Conservation (phyloP, 2,329 filamentous ascomycete species). For the Sclerotinia subarctica region DNA sequence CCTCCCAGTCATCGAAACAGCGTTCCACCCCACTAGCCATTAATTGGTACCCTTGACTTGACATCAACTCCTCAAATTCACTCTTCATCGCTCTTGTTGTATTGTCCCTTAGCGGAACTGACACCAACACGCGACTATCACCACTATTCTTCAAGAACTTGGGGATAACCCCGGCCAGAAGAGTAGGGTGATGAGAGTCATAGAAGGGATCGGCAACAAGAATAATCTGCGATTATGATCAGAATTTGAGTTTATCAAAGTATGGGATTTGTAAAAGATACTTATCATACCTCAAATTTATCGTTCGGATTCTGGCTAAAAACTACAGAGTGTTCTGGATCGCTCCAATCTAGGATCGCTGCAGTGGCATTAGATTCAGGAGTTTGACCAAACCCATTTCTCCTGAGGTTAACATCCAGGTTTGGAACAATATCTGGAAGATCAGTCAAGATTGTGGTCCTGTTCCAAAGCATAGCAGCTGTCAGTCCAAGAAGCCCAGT, state of each 20-base stretch:
- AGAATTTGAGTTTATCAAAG: constrained; percentile 1
- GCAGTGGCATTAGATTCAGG: constrained; percentile 57
- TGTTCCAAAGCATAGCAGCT: constrained; percentile 68
- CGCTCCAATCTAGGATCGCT: constrained; percentile 57
- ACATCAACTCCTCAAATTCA: constrained; percentile 12
- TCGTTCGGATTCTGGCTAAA: constrained; percentile 41
- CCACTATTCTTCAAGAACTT: constrained; percentile 58
- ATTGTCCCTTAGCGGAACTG: constrained; percentile 74
- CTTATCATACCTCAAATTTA: constrained; percentile 42
- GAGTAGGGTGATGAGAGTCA: constrained; percentile 73
- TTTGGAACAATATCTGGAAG: constrained; percentile 81
- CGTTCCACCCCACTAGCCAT: constrained; percentile 8
- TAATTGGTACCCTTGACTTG: not conserved
- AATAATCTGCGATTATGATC: constrained; percentile 54
- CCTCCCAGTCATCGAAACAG: constrained; percentile 20
- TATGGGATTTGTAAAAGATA: constrained; percentile 17
- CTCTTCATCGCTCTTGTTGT: constrained; percentile 46
- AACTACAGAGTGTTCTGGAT: constrained; percentile 41
- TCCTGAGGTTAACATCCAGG: constrained; percentile 68
- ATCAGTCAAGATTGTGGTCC: constrained; percentile 73
- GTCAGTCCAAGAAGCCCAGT: constrained; percentile 89
- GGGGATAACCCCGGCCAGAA: constrained; percentile 68
- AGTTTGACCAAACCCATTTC: constrained; percentile 53
- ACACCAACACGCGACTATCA: constrained; percentile 65
- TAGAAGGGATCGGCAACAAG: constrained; percentile 87